Conservation (phyloP, 805 yeast species). For the Kluyveromyces aestuarii region DNA sequence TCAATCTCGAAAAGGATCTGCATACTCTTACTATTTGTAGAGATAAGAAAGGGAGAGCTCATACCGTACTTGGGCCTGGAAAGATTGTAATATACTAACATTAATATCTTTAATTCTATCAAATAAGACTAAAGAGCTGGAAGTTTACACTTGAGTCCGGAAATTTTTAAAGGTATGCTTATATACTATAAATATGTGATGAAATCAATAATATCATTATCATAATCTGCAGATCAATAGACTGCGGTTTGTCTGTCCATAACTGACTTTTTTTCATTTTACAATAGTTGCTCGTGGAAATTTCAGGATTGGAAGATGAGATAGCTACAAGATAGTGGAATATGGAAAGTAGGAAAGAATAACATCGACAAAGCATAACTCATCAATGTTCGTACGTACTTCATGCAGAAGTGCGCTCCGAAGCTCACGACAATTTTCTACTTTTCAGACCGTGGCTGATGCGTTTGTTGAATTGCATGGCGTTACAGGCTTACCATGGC, state of each 20-base stretch:
- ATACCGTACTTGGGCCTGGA: not conserved
- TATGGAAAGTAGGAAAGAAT: not conserved
- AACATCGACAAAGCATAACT: too few relatives aligned
- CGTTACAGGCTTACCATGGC: slow-evolving; percentile 69
- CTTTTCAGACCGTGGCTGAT: slow-evolving; percentile 18
- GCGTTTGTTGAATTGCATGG: slow-evolving; percentile 34
- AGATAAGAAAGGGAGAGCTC: too few relatives aligned
- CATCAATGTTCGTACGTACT: not conserved
- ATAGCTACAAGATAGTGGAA: not conserved
- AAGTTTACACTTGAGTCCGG: too few relatives aligned
- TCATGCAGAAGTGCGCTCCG: not conserved
- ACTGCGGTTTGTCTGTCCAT: too few relatives aligned
- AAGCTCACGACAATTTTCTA: slow-evolving; percentile 7
- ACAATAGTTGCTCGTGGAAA: not conserved
- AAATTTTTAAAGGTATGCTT: too few relatives aligned
- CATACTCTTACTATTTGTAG: not conserved
- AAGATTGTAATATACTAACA: not conserved
- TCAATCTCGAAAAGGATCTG: too few relatives aligned
- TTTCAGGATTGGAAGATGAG: not conserved
- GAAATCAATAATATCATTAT: too few relatives aligned
- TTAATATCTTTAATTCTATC: not conserved
- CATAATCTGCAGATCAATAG: too few relatives aligned
- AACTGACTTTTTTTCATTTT: not conserved
- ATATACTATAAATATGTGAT: too few relatives aligned
- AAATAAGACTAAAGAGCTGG: not conserved